Conservation (phyloP, 371 early-diverging fungal species). For the Circinella umbellata region DNA sequence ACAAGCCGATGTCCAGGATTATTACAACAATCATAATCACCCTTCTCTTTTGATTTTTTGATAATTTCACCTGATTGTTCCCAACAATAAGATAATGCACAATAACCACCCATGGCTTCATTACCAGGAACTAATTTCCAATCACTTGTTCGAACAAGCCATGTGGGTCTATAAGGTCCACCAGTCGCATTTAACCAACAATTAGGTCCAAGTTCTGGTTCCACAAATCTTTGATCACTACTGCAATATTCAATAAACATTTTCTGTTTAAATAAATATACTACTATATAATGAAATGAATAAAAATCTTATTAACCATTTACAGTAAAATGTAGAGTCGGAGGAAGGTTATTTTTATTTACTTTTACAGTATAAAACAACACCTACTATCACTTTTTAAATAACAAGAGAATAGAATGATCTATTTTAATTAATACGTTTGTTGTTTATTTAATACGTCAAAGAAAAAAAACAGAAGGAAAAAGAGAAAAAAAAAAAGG, state of each 20-base stretch:
- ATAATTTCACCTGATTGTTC: constrained; percentile 8
- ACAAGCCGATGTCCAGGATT: not conserved
- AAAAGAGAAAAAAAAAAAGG: no score
- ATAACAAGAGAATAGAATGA: no score
- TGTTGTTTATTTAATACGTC: no score
- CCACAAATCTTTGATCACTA: constrained; percentile 3
- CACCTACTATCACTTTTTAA: no score
- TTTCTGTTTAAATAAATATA: no score
- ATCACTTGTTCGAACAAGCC: not conserved
- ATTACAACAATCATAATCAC: not conserved
- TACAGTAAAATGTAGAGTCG: no score
- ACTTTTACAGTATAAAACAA: no score
- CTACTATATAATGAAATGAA: no score
- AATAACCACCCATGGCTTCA: not conserved
- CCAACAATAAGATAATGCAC: constrained; percentile 1
- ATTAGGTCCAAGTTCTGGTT: not conserved
- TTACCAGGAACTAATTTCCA: constrained; percentile 1
- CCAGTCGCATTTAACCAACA: not conserved
- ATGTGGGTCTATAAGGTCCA: not conserved
- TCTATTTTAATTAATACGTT: no score
- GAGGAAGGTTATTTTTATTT: no score
- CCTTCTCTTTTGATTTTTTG: not conserved
- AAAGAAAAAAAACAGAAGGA: no score
- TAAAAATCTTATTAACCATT: no score
- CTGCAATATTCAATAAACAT: not conserved